phyloP scores from a whole-genome alignment of 176 grass and related monocot genomes.

The Microstegium vimineum region DNA sequence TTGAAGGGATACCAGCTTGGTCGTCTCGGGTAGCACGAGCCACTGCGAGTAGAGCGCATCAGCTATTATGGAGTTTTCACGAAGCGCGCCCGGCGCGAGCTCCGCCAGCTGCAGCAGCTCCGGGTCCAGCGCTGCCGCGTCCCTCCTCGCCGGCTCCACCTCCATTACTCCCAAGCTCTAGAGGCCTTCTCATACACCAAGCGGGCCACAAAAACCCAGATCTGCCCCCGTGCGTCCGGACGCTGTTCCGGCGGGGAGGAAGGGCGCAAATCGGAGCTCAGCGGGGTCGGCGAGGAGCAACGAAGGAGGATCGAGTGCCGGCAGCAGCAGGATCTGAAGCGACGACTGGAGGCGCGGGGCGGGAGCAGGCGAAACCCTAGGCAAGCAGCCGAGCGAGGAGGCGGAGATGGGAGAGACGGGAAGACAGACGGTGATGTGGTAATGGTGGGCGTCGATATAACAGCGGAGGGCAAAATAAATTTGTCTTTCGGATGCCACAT shows the following conservation, averaged over 20 bases:
- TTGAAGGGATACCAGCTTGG: slow-evolving; percentile 72
- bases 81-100: slow-evolving; percentile 65
- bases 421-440: slow-evolving; percentile 33
- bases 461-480: slow-evolving; percentile 51
- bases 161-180: slow-evolving; percentile 52
- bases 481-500: slow-evolving; percentile 42
- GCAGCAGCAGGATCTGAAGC: slow-evolving; percentile 35
- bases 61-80: slow-evolving; percentile 59
- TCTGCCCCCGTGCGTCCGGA: slow-evolving; percentile 30
- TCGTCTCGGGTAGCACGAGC: slow-evolving; percentile 76
- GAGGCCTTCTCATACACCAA: slow-evolving; percentile 77
- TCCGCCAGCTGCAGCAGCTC: slow-evolving; percentile 94
- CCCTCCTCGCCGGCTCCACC: slow-evolving; percentile 64
- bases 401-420: slow-evolving; percentile 2
- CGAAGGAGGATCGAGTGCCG: slow-evolving; percentile 32
- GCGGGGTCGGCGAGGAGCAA: background rate
- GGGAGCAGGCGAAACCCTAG: slow-evolving; percentile 40
- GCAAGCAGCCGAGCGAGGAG: background rate
- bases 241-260: background rate
- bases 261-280: slow-evolving; percentile 21
- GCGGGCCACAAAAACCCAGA: slow-evolving; percentile 39
- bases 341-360: background rate
- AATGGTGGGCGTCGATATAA: slow-evolving; percentile 48
- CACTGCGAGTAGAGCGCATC: slow-evolving; percentile 84
- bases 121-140: slow-evolving; percentile 80